A percentile compares a stretch with the other conserved stretches of the same genome.
Conservation (phyloP, 768 basidiomycete genomes). For the Kwoniella sp. region DNA sequence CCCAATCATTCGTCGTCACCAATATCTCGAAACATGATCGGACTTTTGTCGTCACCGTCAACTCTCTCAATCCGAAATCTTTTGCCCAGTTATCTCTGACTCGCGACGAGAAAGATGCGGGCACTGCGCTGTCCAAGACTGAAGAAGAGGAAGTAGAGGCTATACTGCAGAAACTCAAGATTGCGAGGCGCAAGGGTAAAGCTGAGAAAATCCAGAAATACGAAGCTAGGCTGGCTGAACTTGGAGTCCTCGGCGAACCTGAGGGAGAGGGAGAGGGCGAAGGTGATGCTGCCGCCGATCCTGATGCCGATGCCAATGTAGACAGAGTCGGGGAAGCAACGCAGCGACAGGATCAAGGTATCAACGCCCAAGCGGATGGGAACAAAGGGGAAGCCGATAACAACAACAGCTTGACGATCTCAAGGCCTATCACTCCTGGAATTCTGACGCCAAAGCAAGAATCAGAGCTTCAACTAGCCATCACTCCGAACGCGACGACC, state of each 20-base stretch:
- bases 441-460: background rate
- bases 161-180: conserved; percentile 54
- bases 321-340: background rate
- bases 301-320: conserved; percentile 1
- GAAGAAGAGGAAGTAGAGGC: conserved; percentile 53
- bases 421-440: background rate
- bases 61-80: background rate
- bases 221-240: conserved; percentile 40
- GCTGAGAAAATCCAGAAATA: conserved; percentile 52
- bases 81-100: conserved; percentile 33
- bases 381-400: background rate
- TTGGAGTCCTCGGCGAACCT: conserved; percentile 35
- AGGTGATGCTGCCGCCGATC: too few species aligned
- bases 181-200: conserved; percentile 50
- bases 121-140: conserved; percentile 40
- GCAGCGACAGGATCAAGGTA: background rate
- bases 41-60: conserved; percentile 44
- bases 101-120: conserved; percentile 40
- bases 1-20: conserved; percentile 37
- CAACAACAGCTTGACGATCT: background rate
- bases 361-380: background rate
- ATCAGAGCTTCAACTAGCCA: background rate
- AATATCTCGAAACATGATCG: conserved; percentile 49
- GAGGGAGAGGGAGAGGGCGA: conserved; percentile 13
- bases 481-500: too few species aligned